phyloP scores from a whole-genome alignment of 208 protist genomes.

The Trypanosoma scelopori region DNA sequence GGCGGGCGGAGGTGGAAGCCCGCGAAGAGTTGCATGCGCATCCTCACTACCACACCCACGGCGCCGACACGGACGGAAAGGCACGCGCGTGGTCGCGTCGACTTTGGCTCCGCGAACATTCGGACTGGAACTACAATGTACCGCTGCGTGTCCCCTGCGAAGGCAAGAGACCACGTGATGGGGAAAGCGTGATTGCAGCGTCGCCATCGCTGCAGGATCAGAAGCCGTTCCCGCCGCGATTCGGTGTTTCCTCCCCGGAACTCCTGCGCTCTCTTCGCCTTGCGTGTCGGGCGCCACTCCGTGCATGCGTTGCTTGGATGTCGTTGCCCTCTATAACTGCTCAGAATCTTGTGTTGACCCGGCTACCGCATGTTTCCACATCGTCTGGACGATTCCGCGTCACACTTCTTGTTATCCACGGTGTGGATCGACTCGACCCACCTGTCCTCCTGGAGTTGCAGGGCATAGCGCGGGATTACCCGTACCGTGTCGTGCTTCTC shows the following conservation, averaged over 20 bases:
- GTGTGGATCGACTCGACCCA: conserved; percentile 58
- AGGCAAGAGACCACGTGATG: conserved; percentile 2
- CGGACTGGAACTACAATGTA: conserved; percentile 27
- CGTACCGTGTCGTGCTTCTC: conserved; percentile 31
- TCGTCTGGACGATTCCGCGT: conserved; percentile 17
- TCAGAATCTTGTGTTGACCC: conserved; percentile 6
- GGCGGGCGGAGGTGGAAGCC: neutral
- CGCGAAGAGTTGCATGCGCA: no score
- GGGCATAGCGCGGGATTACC: conserved; percentile 39
- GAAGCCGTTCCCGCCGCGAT: conserved; percentile 3
- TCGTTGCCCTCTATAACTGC: conserved; percentile 23
- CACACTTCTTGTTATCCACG: conserved; percentile 61
- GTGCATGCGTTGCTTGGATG: conserved; percentile 19
- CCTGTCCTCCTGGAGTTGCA: conserved; percentile 37
- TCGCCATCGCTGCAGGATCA: neutral
- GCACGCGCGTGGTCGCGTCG: conserved; percentile 11
- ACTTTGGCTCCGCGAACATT: conserved; percentile 23
- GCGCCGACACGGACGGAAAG: neutral
- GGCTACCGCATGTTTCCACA: conserved; percentile 2
- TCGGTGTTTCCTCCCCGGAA: conserved; percentile 16
- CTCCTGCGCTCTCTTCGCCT: conserved; percentile 15
- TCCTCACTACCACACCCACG: neutral
- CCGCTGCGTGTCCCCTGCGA: neutral
- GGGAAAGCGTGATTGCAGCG: neutral
- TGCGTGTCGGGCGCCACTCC: conserved; percentile 23